Evolutionary conservation across 305 asterid species (phyloP), one percentile per base, ranked within the genome.

Genomic region (Fraxinus sp.): DNA sequence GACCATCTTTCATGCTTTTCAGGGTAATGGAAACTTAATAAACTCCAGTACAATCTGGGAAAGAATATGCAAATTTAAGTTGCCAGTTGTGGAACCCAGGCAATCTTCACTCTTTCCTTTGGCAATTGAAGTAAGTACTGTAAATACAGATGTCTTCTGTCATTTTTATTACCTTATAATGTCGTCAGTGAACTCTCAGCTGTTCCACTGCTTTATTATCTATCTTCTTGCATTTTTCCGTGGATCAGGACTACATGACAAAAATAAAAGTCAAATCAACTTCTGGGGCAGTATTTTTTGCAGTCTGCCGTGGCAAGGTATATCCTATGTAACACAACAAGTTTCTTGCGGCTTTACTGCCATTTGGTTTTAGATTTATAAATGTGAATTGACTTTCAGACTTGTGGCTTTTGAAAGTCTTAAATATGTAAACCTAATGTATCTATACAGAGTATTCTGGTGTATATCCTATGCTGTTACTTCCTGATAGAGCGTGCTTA

Each of bases 241-340:
- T 74, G 64, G 52, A 72, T 86, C 94, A 96, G 99, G 99, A 96
- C 78, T 96, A 92, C 85, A 96, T 90, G 97, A 82, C 89, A 80
- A 94, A 96, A 85, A 88, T 96, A 80, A 92, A 91, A 87, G 93
- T 84, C 80, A 86, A 88, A 72, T 85, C 96, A 85, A 84, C 93
- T 80, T 88, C 96, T 37, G 99, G 99, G 44, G 95, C 99, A 77
- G 87, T 94, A 18, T 96, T 96, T 89, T 94, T 96, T 88, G 99
- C 98, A 3, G 99, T 96, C 37, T 96, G 99, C 85, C 98, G 99
- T 81, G 99, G 99, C 76, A 96, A 96, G 98, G 99, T 96, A 87
- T 78, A 52, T 81, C 77, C 33, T 41, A 20, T 77, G 18, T 7
- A 64, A 55, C 3, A 18, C 24, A n/a, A 30, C 66, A 78, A 26